phyloP scores from a whole-genome alignment of 331 rosid species.

The Erythrophleum ivorense region DNA sequence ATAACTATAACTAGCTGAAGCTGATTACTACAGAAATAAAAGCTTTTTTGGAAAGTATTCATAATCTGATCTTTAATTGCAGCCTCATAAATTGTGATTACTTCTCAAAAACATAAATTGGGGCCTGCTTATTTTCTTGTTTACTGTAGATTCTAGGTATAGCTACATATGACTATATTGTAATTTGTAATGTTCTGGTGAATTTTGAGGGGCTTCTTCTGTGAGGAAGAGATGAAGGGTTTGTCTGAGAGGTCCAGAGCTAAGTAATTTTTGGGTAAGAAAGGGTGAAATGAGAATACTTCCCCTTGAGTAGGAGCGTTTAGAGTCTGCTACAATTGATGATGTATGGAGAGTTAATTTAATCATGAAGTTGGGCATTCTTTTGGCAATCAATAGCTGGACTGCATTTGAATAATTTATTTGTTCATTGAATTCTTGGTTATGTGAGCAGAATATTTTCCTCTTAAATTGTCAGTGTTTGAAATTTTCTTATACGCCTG shows the following conservation, averaged over 20 bases:
- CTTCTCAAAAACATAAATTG: too few species aligned
- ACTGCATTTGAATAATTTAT: not conserved
- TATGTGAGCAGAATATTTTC: constrained; percentile 18
- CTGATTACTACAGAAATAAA: too few species aligned
- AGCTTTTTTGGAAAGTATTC: too few species aligned
- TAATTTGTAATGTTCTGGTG: not conserved
- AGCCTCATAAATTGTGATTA: too few species aligned
- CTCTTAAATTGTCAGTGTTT: not conserved
- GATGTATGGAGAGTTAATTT: not conserved
- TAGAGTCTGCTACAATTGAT: not conserved
- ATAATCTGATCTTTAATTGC: too few species aligned
- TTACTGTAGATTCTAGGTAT: not conserved
- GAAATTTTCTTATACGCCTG: constrained; percentile 9
- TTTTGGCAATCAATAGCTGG: constrained; percentile 11
- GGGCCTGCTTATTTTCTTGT: not conserved
- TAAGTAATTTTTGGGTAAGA: not conserved
- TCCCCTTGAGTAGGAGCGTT: not conserved
- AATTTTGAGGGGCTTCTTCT: not conserved
- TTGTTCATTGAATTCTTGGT: constrained; percentile 13
- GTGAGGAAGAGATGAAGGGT: not conserved
- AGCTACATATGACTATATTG: not conserved
- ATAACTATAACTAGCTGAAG: too few species aligned
- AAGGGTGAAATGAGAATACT: not conserved
- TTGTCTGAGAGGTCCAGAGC: not conserved
- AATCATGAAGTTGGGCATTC: constrained; percentile 3